Evolutionary conservation across 768 basidiomycete species (phyloP).

Genomic region (Ramaria rubella): DNA sequence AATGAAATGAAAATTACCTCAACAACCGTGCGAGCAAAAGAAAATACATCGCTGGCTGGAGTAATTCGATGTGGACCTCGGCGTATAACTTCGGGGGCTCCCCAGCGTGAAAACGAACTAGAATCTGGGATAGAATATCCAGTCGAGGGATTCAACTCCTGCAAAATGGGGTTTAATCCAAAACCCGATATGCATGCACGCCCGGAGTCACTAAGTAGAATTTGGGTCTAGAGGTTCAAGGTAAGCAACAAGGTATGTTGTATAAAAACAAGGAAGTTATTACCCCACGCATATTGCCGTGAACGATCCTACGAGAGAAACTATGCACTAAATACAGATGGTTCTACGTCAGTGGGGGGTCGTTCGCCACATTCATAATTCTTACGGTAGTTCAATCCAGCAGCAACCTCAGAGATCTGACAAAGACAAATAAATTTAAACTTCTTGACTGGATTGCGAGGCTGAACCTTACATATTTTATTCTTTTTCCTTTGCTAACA

Average conservation of each 20-base stretch:
- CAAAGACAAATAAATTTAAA: not conserved
- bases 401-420: conserved; percentile 5
- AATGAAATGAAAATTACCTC: conserved; percentile 3
- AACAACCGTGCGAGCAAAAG: conserved; percentile 3
- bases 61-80: not conserved
- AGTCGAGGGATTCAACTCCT: not conserved
- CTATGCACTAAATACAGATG: not conserved
- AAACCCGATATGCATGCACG: conserved; percentile 4
- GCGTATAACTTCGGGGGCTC: conserved; percentile 2
- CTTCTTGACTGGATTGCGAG: not conserved
- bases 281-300: conserved; percentile 3
- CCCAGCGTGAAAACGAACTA: conserved; percentile 4
- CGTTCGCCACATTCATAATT: not conserved
- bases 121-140: not conserved
- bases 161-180: conserved; percentile 5
- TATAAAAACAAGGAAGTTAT: not conserved
- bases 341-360: not conserved
- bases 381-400: conserved; percentile 3
- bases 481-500: not conserved
- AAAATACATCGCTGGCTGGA: not conserved
- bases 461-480: conserved; percentile 3
- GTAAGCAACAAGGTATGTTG: not conserved
- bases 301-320: not conserved
- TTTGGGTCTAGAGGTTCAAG: not conserved
- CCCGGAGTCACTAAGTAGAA: not conserved